These are phyloP conservation scores for Kalaharituber pfeilii DNA, from an alignment of 2,329 filamentous ascomycete species.

Conservation along the genomic window DNA sequence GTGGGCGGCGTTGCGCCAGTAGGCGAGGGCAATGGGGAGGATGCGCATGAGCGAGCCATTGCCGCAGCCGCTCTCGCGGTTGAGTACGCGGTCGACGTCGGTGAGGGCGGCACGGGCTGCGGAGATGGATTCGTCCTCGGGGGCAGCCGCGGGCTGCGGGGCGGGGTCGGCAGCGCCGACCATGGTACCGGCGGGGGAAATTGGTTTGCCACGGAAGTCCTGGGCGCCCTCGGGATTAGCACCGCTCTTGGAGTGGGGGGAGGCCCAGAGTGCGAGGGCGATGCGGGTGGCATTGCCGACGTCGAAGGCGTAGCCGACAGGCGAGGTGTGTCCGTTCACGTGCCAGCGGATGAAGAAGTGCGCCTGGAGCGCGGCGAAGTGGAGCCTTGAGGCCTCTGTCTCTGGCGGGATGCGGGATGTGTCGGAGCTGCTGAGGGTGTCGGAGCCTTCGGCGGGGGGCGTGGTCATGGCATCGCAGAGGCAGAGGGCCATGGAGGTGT, in stretches of 20 bases:
- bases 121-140: too few species aligned
- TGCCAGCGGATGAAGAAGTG: constrained; percentile 28
- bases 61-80: constrained; percentile 19
- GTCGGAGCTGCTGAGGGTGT: too few species aligned
- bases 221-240: constrained; percentile 3
- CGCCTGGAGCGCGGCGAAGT: constrained; percentile 20
- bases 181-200: neutral
- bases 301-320: constrained; percentile 27
- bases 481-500: constrained; percentile 31
- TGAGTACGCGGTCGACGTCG: constrained; percentile 5
- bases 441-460: neutral
- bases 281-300: constrained; percentile 26
- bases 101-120: neutral
- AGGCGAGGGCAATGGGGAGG: constrained; percentile 26
- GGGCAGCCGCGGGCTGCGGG: neutral
- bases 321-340: constrained; percentile 27
- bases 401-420: neutral
- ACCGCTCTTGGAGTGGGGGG: too few species aligned
- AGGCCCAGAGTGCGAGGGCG: constrained; percentile 27
- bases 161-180: neutral
- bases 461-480: constrained; percentile 28
- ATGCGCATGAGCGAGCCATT: constrained; percentile 32
- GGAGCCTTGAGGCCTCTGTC: too few species aligned
- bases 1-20: neutral
- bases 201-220: neutral